Evolutionary conservation across 441 rosid genomes (phyloP).

Genomic region (Erodium moschatum): DNA sequence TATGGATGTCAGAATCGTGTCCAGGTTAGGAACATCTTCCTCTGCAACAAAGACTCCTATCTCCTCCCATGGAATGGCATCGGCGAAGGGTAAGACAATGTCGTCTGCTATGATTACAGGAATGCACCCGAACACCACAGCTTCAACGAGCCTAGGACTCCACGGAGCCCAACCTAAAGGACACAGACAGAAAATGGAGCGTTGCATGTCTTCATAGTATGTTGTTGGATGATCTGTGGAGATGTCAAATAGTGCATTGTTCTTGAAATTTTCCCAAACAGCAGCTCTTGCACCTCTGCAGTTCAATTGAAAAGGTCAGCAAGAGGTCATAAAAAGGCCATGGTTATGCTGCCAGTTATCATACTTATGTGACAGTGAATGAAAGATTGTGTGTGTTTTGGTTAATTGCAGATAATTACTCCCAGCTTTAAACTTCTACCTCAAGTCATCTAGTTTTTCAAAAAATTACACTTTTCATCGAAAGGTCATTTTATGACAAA

Average conservation of each 20-base stretch:
- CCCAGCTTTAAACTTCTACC: no score
- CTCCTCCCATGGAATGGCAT: slow-evolving; percentile 77
- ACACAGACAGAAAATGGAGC: slow-evolving; percentile 64
- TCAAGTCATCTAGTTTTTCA: no score
- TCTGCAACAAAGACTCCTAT: slow-evolving; percentile 61
- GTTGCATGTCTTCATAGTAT: slow-evolving; percentile 70
- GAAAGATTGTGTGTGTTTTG: no score
- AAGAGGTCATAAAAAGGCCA: not conserved
- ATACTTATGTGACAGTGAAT: no score
- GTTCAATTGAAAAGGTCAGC: not conserved
- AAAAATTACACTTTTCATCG: no score
- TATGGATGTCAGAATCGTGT: slow-evolving; percentile 56
- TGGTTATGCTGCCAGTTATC: no score
- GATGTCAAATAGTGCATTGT: slow-evolving; percentile 63
- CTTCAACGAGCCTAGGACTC: slow-evolving; percentile 74
- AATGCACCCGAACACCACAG: slow-evolving; percentile 71
- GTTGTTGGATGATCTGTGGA: slow-evolving; percentile 73
- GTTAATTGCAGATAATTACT: no score
- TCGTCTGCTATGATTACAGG: slow-evolving; percentile 70
- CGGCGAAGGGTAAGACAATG: slow-evolving; percentile 66
- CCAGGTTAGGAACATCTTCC: slow-evolving; percentile 58
- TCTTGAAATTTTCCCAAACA: slow-evolving; percentile 76
- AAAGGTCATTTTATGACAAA: no score
- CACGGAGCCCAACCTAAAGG: slow-evolving; percentile 83
- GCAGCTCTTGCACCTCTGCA: slow-evolving; percentile 68